A percentile compares a stretch with the other conserved stretches of the same genome.
Conservation (phyloP, 371 early-diverging fungal genomes). For the Encephalitozoon cuniculi region DNA sequence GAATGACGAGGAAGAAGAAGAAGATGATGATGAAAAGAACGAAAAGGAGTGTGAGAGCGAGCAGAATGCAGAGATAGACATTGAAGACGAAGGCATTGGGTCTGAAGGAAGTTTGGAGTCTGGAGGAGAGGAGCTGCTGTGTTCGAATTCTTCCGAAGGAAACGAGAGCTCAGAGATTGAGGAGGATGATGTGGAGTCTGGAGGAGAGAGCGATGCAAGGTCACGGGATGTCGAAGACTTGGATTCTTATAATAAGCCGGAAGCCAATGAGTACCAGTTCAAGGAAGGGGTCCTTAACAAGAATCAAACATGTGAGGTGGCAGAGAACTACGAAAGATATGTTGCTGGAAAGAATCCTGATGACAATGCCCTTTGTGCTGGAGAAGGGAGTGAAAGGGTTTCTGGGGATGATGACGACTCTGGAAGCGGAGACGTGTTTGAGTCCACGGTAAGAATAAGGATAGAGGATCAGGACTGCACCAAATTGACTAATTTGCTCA, state of each 20-base stretch:
- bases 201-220: neutral
- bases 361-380: slow-evolving; percentile 37
- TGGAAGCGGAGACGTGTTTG: slow-evolving; percentile 17
- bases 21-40: slow-evolving; percentile 29
- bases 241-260: slow-evolving; percentile 7
- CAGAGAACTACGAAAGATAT: slow-evolving; percentile 52
- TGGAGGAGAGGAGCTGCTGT: neutral
- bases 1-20: slow-evolving; percentile 37
- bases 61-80: slow-evolving; percentile 9
- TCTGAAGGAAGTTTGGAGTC: slow-evolving; percentile 4
- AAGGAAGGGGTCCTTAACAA: slow-evolving; percentile 38
- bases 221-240: slow-evolving; percentile 6
- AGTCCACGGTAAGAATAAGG: slow-evolving; percentile 6
- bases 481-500: slow-evolving; percentile 66
- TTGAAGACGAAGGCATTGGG: slow-evolving; percentile 11
- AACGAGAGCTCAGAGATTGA: neutral
- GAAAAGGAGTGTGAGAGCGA: slow-evolving; percentile 41
- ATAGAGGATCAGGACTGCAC: slow-evolving; percentile 7
- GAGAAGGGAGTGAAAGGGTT: slow-evolving; percentile 45
- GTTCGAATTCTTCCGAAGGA: neutral
- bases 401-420: slow-evolving; percentile 33
- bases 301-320: slow-evolving; percentile 44
- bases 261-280: slow-evolving; percentile 40
- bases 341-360: slow-evolving; percentile 34
- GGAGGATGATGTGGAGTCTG: neutral